Percentiles rank a stretch among this genome's conserved stretches.
Conservation (phyloP, 2,329 filamentous ascomycete genomes). For the Aschersonia sp. region DNA sequence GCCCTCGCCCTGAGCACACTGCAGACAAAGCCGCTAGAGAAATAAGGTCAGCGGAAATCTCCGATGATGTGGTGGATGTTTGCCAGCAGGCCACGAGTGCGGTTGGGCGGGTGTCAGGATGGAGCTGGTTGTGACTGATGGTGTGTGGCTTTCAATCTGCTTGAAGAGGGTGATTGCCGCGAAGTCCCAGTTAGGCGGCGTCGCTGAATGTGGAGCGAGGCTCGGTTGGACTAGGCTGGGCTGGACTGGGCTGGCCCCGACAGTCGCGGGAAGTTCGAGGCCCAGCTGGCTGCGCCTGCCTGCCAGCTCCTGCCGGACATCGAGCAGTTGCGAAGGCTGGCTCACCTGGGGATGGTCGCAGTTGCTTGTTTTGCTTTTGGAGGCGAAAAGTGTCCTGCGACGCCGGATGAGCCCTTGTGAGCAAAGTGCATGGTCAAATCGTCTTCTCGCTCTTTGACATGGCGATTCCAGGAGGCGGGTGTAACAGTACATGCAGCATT, state of each 20-base stretch:
- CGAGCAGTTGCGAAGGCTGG: neutral
- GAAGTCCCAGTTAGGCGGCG: neutral
- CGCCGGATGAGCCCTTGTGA: too few relatives aligned
- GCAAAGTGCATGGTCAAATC: too few relatives aligned
- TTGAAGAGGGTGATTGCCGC: neutral
- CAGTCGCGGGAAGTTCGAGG: neutral
- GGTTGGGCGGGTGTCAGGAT: neutral
- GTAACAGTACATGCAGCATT: too few relatives aligned
- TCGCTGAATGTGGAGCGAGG: neutral
- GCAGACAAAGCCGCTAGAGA: neutral
- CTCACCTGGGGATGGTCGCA: too few relatives aligned
- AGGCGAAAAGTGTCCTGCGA: neutral
- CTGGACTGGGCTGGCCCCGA: neutral
- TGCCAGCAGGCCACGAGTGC: neutral
- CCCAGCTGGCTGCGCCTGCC: neutral
- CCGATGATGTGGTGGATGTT: constrained; percentile 1
- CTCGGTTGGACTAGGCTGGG: neutral
- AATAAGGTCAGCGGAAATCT: constrained; percentile 2
- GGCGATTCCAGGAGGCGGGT: too few relatives aligned
- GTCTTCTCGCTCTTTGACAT: too few relatives aligned
- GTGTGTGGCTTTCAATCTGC: neutral
- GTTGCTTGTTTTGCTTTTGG: neutral
- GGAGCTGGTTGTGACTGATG: neutral
- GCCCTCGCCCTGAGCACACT: too few relatives aligned
- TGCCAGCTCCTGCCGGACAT: neutral